Evolutionary conservation across 2,329 filamentous ascomycete species (phyloP).

Genomic region (Exophiala calicioides): DNA sequence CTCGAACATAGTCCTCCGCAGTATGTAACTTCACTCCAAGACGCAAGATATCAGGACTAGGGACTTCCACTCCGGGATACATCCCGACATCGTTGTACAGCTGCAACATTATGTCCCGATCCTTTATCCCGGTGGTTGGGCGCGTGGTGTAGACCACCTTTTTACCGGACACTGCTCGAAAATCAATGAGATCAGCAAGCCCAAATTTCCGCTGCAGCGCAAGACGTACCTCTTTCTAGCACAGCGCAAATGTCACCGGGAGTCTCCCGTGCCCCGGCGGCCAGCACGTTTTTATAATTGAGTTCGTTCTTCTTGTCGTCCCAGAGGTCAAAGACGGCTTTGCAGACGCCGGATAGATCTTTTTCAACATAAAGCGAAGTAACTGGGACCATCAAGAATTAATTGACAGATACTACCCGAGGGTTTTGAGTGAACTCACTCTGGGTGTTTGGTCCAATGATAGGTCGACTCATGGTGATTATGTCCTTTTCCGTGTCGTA

Average conservation of each 20-base stretch:
- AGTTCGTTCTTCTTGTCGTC: slow-evolving; percentile 21
- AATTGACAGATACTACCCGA: background rate
- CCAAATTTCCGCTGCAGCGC: background rate
- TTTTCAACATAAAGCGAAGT: slow-evolving; percentile 21
- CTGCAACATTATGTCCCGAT: slow-evolving; percentile 29
- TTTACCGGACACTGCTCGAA: slow-evolving; percentile 27
- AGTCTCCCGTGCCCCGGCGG: slow-evolving; percentile 1
- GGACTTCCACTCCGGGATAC: slow-evolving; percentile 23
- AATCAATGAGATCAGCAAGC: background rate
- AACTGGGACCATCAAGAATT: slow-evolving; percentile 1
- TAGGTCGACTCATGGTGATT: slow-evolving; percentile 10
- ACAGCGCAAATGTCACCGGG: slow-evolving; percentile 1
- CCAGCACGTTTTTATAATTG: slow-evolving; percentile 6
- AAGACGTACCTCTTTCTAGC: background rate
- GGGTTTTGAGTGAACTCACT: background rate
- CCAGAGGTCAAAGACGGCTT: slow-evolving; percentile 29
- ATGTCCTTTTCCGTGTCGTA: slow-evolving; percentile 13
- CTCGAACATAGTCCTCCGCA: slow-evolving; percentile 9
- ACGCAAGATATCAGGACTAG: slow-evolving; percentile 24
- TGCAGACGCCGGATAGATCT: slow-evolving; percentile 22
- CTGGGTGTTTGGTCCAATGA: slow-evolving; percentile 10
- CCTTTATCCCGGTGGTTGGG: slow-evolving; percentile 25
- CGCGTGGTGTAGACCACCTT: slow-evolving; percentile 14
- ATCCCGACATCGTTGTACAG: slow-evolving; percentile 28
- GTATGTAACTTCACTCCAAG: slow-evolving; percentile 20